A percentile compares a stretch with the other conserved stretches of the same genome.
These are phyloP conservation scores for Pichia occidentalis DNA, from an alignment of 805 yeast species.

Conservation along the genomic window DNA sequence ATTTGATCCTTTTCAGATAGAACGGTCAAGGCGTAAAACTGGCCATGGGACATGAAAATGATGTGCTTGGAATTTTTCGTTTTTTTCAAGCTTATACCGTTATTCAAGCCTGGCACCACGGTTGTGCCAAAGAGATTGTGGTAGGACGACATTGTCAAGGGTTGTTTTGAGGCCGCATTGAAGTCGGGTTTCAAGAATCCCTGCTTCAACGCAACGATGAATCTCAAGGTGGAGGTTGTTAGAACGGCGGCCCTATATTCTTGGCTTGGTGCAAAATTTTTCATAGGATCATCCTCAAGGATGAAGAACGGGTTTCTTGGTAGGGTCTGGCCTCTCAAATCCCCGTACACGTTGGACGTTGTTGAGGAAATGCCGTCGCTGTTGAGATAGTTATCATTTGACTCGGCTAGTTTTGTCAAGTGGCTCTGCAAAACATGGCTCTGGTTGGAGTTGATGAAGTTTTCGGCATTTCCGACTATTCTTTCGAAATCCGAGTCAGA, in stretches of 20 bases:
- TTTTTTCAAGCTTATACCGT: constrained; percentile 35
- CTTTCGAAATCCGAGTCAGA: constrained; percentile 43
- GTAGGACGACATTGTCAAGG: constrained; percentile 65
- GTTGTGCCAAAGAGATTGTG: constrained; percentile 64
- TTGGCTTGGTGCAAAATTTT: constrained; percentile 53
- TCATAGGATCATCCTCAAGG: constrained; percentile 66
- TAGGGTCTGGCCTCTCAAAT: constrained; percentile 55
- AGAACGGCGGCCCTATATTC: constrained; percentile 61
- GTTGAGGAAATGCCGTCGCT: constrained; percentile 39
- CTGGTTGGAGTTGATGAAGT: constrained; percentile 38
- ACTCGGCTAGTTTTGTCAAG: constrained; percentile 38
- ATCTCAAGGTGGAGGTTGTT: constrained; percentile 59
- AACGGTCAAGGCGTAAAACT: constrained; percentile 45
- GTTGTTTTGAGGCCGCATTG: constrained; percentile 43
- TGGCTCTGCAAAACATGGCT: constrained; percentile 48
- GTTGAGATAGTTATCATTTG: constrained; percentile 48
- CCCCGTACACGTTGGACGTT: constrained; percentile 57
- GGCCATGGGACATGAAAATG: constrained; percentile 43
- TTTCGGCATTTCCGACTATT: constrained; percentile 37
- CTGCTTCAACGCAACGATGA: constrained; percentile 51
- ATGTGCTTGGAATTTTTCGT: constrained; percentile 40
- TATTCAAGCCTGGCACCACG: constrained; percentile 41
- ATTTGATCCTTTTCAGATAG: constrained; percentile 36
- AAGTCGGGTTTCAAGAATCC: constrained; percentile 51
- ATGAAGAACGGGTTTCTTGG: constrained; percentile 77